phyloP scores from a whole-genome alignment of 352 stramenopile genomes.

The Globisporangium alternatum region DNA sequence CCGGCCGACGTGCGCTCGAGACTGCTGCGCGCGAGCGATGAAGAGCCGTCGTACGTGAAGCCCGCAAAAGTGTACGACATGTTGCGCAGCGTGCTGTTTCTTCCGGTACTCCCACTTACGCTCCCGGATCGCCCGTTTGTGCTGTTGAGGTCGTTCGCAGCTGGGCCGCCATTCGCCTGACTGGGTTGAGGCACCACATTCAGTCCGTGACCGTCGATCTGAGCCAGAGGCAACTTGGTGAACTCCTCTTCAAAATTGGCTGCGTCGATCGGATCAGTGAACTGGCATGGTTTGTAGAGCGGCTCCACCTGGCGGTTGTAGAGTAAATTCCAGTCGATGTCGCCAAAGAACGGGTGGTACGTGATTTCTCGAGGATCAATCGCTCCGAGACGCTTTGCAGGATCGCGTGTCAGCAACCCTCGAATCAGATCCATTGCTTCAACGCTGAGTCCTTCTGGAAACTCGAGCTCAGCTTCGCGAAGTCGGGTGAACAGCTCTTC shows the following conservation, averaged over 20 bases:
- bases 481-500: constrained; percentile 71
- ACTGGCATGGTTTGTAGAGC: constrained; percentile 80
- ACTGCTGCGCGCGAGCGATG: constrained; percentile 42
- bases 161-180: constrained; percentile 8
- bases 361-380: constrained; percentile 76
- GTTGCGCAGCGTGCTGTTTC: constrained; percentile 70
- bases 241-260: constrained; percentile 87
- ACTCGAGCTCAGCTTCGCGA: constrained; percentile 64
- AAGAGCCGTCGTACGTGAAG: constrained; percentile 80
- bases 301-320: constrained; percentile 75
- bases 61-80: constrained; percentile 85
- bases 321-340: constrained; percentile 81
- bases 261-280: constrained; percentile 77
- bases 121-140: constrained; percentile 17
- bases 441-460: constrained; percentile 58
- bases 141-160: constrained; percentile 8
- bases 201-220: constrained; percentile 67
- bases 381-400: constrained; percentile 88
- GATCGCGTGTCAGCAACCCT: constrained; percentile 90
- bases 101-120: constrained; percentile 34
- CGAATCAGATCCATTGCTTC: constrained; percentile 81
- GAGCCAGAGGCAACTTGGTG: constrained; percentile 66
- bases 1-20: constrained; percentile 24
- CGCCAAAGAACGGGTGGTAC: constrained; percentile 79
- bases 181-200: constrained; percentile 51